Base-by-base conservation (phyloP, 2,329 filamentous ascomycete genomes). In the Fonsecaea nubica region DNA sequence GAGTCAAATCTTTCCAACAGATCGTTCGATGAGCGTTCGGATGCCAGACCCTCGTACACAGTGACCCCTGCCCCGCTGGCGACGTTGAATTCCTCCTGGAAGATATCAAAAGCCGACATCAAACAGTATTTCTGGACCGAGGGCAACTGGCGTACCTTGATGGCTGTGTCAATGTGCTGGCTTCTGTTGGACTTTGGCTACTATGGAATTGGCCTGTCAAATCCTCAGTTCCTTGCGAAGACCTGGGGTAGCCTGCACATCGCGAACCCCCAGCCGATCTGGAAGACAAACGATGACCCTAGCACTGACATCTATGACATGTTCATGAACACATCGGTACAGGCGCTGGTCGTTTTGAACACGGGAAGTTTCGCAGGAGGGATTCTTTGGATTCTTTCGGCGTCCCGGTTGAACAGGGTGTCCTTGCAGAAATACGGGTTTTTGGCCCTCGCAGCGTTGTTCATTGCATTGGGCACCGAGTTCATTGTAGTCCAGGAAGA, bases 141-240 rank as follows among this genome's bases (percentile, higher is more conserved):
- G 58, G 77, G 78, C 1, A 81, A 81, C 68, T 80, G 79, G 79
- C 76, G 76, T 40, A 78, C 76, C 12, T 70, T 81, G n/a, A 74
- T 76, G 12, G 78, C 77, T n/a, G 85, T 83, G 1, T 79, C 83
- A 0, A 74, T 82, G 32, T 80, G 81, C 21, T 87, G 85, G 85
- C 81, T 86, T 38, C 80, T 85, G 4, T 77, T 87, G 10, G 85
- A 87, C 63, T 80, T 87, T n/a, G 83, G 83, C 13, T 87, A 86
- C 69, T 86, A 86, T 66, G 85, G 85, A 2, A 83, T 86, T 63
- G 82, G 82, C 3, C 77, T 86, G 4, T 80, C 78, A 0, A 79
- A 74, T 33, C 79, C 79, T 1, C 78, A 80, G 58, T 80, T 79
- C 57, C 72, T 81, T 8, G 77, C 78, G 3, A 80, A 79, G 62